phyloP scores from a whole-genome alignment of 2,329 filamentous ascomycete genomes.

The Scleromitrula shiraiana region DNA sequence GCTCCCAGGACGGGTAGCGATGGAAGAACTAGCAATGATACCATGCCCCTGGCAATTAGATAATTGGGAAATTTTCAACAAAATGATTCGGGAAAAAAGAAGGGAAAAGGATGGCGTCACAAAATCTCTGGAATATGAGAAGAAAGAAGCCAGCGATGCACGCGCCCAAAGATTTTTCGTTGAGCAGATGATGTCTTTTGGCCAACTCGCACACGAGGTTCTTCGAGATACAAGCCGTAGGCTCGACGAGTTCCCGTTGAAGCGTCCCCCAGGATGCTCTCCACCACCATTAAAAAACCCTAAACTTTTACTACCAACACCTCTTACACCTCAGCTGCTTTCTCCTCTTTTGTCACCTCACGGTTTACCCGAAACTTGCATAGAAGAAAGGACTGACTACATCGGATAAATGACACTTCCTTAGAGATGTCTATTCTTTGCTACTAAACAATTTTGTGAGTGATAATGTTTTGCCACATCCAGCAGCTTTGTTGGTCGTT shows the following conservation, averaged over 20 bases:
- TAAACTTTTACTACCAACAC: not conserved
- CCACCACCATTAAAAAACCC: not conserved
- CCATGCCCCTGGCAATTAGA: conserved; percentile 48
- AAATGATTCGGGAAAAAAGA: conserved; percentile 34
- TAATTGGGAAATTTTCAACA: conserved; percentile 46
- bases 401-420: too few relatives aligned
- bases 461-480: too few relatives aligned
- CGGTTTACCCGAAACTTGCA: too few relatives aligned
- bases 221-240: not conserved
- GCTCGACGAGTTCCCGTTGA: conserved; percentile 6
- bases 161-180: conserved; percentile 4
- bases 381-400: too few relatives aligned
- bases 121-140: conserved; percentile 22
- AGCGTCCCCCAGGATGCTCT: too few relatives aligned
- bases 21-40: conserved; percentile 35
- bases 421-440: too few relatives aligned
- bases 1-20: conserved; percentile 33
- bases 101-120: conserved; percentile 33
- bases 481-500: too few relatives aligned
- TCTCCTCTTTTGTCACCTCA: too few relatives aligned
- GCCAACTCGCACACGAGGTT: not conserved
- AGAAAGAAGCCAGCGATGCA: conserved; percentile 12
- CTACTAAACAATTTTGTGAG: too few relatives aligned
- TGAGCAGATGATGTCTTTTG: conserved; percentile 10
- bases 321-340: not conserved